A percentile compares a stretch with the other conserved stretches of the same genome.
These are phyloP conservation scores for Tagetes patula DNA, from an alignment of 129 eudicot genomes.

Conservation along the genomic window DNA sequence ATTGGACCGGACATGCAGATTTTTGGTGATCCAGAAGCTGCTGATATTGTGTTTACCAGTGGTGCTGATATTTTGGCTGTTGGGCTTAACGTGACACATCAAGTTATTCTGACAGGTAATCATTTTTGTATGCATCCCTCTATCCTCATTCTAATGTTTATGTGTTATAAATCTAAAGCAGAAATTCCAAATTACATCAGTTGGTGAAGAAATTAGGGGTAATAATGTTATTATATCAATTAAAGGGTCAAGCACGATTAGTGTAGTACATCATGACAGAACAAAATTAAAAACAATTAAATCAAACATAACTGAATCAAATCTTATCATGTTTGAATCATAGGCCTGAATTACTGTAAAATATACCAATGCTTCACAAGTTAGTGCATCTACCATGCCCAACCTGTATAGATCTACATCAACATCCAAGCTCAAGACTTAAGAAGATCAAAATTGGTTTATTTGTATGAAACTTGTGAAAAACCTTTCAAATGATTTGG, in stretches of 20 bases:
- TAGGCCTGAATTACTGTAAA: constrained; percentile 6
- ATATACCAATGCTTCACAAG: constrained; percentile 7
- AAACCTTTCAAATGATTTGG: background rate
- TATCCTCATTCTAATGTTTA: background rate
- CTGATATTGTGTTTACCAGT: constrained; percentile 91
- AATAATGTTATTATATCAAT: background rate
- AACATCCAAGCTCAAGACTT: background rate
- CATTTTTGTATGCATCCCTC: background rate
- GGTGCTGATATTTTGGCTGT: constrained; percentile 96
- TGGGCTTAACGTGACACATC: constrained; percentile 92
- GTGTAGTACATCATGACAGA: background rate
- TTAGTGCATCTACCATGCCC: constrained; percentile 5
- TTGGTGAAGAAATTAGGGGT: constrained; percentile 18
- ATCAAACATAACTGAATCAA: background rate
- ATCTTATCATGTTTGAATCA: background rate
- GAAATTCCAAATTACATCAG: background rate
- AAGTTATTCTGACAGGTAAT: constrained; percentile 81
- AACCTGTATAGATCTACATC: too few species aligned
- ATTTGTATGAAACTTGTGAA: background rate
- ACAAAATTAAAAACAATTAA: background rate
- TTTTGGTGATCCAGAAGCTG: constrained; percentile 98
- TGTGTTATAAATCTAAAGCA: background rate
- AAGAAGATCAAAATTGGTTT: background rate
- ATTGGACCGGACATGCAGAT: constrained; percentile 48
- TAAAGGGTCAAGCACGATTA: background rate